A percentile compares a stretch with the other conserved stretches of the same genome.
phyloP scores from a whole-genome alignment of 768 basidiomycete species.

The Auricularia sp. region DNA sequence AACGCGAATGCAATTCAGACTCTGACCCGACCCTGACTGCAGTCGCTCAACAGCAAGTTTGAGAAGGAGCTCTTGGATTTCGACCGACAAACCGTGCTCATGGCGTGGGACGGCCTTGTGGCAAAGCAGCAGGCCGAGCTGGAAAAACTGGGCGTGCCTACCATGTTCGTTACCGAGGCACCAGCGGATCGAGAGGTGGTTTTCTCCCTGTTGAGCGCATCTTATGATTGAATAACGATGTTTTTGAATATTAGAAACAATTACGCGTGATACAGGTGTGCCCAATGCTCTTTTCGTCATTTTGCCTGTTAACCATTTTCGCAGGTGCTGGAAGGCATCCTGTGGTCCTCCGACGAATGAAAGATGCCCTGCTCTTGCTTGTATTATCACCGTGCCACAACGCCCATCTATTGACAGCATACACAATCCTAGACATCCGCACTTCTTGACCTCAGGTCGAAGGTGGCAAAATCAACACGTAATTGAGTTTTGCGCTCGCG shows the following conservation, averaged over 20 bases:
- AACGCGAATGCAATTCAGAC: no score
- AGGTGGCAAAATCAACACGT: no score
- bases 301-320: neutral
- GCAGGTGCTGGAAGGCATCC: neutral
- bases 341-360: neutral
- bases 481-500: no score
- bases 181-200: conserved; percentile 48
- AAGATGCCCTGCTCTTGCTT: no score
- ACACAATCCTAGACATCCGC: no score
- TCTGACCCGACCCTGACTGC: conserved; percentile 1
- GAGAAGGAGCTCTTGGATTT: conserved; percentile 57
- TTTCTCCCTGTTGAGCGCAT: neutral
- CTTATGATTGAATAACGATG: conserved; percentile 3
- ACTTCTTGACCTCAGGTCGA: no score
- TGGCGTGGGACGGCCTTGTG: conserved; percentile 70
- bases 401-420: no score
- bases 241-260: conserved; percentile 41
- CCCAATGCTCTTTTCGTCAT: neutral
- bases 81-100: conserved; percentile 56
- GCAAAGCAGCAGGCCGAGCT: conserved; percentile 59
- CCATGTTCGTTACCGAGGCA: conserved; percentile 53
- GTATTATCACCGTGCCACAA: no score
- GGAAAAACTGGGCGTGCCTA: conserved; percentile 51
- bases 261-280: conserved; percentile 55
- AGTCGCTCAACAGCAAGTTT: conserved; percentile 61